Conservation (phyloP, 345 rosid genomes). For the Gossypium arboreum region DNA sequence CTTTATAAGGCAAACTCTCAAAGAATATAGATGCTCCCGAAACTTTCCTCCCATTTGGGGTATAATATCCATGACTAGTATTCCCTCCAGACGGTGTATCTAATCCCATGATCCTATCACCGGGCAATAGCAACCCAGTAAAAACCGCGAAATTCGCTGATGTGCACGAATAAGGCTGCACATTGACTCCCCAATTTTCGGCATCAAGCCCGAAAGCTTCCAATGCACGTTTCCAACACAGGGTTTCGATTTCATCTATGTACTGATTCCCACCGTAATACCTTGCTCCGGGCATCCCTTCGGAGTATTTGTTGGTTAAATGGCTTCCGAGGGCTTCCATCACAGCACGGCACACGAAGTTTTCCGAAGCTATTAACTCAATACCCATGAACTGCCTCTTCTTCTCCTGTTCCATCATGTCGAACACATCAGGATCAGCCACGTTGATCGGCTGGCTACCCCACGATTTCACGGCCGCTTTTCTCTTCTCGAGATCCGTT, state of each 20-base stretch:
- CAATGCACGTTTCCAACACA: conserved; percentile 65
- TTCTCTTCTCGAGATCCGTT: conserved; percentile 30
- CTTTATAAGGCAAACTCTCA: conserved; percentile 80
- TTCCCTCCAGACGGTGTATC: conserved; percentile 77
- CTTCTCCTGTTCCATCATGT: conserved; percentile 63
- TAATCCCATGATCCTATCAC: conserved; percentile 75
- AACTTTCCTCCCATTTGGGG: conserved; percentile 69
- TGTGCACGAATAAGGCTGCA: conserved; percentile 80
- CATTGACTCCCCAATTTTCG: conserved; percentile 74
- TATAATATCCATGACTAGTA: conserved; percentile 76
- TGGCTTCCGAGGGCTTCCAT: conserved; percentile 81
- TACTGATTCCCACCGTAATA: conserved; percentile 71
- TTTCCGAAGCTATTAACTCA: conserved; percentile 79
- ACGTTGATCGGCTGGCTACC: conserved; percentile 46
- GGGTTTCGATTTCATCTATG: conserved; percentile 68
- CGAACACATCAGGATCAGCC: conserved; percentile 57
- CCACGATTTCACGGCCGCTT: conserved; percentile 41
- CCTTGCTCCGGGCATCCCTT: conserved; percentile 68
- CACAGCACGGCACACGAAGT: conserved; percentile 65
- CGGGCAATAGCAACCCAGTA: conserved; percentile 57
- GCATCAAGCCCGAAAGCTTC: conserved; percentile 52
- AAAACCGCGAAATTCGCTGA: conserved; percentile 75
- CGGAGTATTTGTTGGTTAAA: conserved; percentile 74
- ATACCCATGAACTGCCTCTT: conserved; percentile 56
- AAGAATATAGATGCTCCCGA: conserved; percentile 76